phyloP scores from a whole-genome alignment of 495 filamentous ascomycete species.

The Geoglossum glabrum region DNA sequence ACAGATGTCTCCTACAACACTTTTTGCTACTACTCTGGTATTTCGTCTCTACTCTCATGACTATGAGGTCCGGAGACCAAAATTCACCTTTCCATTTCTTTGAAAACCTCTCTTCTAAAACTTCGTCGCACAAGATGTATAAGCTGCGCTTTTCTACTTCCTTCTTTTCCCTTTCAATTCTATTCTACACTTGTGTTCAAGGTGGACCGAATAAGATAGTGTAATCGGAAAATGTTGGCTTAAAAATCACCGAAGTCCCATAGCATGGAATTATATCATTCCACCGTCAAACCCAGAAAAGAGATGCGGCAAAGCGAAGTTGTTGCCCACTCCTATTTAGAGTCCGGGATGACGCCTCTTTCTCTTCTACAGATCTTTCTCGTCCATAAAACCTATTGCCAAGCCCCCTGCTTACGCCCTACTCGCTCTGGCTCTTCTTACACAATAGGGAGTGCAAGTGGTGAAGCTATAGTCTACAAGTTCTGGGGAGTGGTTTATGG shows the following conservation, averaged over 20 bases:
- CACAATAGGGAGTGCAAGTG: too few relatives aligned
- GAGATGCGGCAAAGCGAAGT: not conserved
- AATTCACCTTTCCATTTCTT: not conserved
- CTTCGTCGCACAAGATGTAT: not conserved
- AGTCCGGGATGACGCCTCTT: too few relatives aligned
- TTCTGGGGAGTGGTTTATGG: too few relatives aligned
- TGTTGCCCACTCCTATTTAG: too few relatives aligned
- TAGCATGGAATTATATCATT: not conserved
- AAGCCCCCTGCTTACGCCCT: too few relatives aligned
- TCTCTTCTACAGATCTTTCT: too few relatives aligned
- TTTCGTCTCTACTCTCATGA: not conserved
- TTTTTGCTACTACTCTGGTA: not conserved
- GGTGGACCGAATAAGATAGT: constrained; percentile 1
- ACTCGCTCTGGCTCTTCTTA: too few relatives aligned
- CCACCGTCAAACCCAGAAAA: too few relatives aligned
- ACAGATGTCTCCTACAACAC: not conserved
- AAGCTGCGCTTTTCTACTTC: not conserved
- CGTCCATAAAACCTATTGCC: too few relatives aligned
- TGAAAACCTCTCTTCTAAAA: not conserved
- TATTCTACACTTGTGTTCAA: not conserved
- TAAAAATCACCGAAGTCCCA: not conserved
- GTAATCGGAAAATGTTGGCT: constrained; percentile 2
- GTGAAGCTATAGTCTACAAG: too few relatives aligned
- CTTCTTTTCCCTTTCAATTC: not conserved
- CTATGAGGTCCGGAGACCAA: not conserved